These are phyloP conservation scores for Rhazya stricta DNA, from an alignment of 257 asterid genomes.

Conservation along the genomic window DNA sequence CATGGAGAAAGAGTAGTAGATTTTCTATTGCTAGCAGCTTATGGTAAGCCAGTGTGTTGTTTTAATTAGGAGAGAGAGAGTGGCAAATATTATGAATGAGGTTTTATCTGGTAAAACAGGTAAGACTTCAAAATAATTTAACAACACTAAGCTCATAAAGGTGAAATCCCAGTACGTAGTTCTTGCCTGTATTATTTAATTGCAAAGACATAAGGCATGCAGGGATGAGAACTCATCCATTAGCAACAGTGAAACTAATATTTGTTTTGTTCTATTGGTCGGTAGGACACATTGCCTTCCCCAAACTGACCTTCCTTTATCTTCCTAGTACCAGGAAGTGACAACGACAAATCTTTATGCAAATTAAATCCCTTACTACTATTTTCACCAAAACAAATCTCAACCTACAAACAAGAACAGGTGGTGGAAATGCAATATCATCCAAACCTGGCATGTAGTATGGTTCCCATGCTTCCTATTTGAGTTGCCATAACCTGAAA, in stretches of 20 bases:
- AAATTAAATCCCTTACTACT: background rate
- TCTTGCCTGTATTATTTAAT: background rate
- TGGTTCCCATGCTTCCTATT: slow-evolving; percentile 95
- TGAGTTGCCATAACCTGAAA: slow-evolving; percentile 83
- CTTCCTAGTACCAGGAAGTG: background rate
- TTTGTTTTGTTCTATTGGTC: no score
- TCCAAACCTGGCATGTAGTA: slow-evolving; percentile 74
- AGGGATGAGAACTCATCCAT: background rate
- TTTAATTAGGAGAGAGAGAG: background rate
- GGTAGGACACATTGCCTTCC: background rate
- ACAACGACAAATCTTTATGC: background rate
- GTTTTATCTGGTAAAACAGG: background rate
- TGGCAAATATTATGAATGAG: background rate
- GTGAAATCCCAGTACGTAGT: background rate
- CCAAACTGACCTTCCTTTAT: background rate
- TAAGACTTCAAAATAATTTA: background rate
- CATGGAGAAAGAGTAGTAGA: background rate
- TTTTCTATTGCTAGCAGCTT: background rate
- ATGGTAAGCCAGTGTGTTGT: background rate
- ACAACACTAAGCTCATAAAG: background rate
- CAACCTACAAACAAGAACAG: slow-evolving; percentile 4
- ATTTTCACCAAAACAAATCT: background rate
- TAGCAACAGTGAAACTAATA: background rate
- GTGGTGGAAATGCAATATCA: background rate
- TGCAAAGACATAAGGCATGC: background rate